These are phyloP conservation scores for Trichoderma endophyticum DNA, from an alignment of 2,329 filamentous ascomycete species.

Conservation along the genomic window DNA sequence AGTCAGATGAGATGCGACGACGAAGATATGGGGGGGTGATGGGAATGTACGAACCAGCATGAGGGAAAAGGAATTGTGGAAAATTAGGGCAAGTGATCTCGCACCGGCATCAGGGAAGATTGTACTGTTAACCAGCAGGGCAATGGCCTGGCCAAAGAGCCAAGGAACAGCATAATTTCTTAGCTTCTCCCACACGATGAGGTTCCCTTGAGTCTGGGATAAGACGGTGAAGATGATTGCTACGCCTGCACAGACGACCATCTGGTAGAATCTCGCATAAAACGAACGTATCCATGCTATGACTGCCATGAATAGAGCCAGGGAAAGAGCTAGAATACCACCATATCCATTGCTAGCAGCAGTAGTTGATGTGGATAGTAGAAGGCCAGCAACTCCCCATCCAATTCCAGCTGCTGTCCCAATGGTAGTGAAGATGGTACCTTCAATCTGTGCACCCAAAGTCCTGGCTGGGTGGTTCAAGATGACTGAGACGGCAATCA, in stretches of 20 bases:
- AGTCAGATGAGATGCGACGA: background rate
- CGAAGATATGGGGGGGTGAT: too few relatives aligned
- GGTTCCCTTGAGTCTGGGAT: slow-evolving; percentile 43
- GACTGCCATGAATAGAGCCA: slow-evolving; percentile 50
- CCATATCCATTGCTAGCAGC: slow-evolving; percentile 48
- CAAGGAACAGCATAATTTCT: slow-evolving; percentile 54
- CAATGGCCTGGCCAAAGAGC: slow-evolving; percentile 53
- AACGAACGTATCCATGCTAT: slow-evolving; percentile 54
- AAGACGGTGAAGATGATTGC: slow-evolving; percentile 53
- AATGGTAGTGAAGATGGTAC: slow-evolving; percentile 49
- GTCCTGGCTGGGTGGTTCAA: slow-evolving; percentile 56
- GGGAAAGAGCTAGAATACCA: slow-evolving; percentile 53
- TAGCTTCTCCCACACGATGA: slow-evolving; percentile 49
- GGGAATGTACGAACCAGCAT: slow-evolving; percentile 40
- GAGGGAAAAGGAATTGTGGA: slow-evolving; percentile 46
- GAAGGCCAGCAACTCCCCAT: slow-evolving; percentile 53
- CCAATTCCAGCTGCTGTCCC: slow-evolving; percentile 53
- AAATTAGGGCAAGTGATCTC: slow-evolving; percentile 45
- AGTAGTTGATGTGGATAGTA: slow-evolving; percentile 50
- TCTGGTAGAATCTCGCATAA: slow-evolving; percentile 55
- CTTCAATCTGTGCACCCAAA: slow-evolving; percentile 56
- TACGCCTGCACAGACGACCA: slow-evolving; percentile 53
- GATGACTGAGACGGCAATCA: slow-evolving; percentile 55
- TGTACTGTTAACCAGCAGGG: slow-evolving; percentile 45
- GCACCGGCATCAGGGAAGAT: slow-evolving; percentile 56